These are phyloP conservation scores for Leccinum obscurum DNA, from an alignment of 768 basidiomycete species.

Conservation along the genomic window DNA sequence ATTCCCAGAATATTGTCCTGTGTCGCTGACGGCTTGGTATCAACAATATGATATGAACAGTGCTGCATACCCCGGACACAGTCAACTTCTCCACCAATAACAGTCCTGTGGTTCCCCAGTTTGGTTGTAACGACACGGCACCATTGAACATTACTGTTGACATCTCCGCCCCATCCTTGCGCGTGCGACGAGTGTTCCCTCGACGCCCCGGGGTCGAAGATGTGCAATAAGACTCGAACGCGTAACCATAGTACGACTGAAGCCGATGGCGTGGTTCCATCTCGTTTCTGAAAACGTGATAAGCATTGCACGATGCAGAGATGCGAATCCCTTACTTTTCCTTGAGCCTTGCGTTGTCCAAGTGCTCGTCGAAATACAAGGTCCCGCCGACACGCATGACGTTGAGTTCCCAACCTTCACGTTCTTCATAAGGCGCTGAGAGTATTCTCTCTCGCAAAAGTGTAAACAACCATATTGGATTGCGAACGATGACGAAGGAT, in stretches of 20 bases:
- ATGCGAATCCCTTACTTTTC: conserved; percentile 55
- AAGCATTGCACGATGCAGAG: background rate
- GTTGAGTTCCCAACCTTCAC: no score
- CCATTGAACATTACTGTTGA: conserved; percentile 90
- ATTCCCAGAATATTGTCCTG: conserved; percentile 60
- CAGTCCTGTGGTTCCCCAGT: conserved; percentile 64
- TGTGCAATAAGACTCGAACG: conserved; percentile 90
- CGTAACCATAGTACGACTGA: conserved; percentile 81
- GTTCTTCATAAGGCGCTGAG: no score
- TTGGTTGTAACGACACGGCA: conserved; percentile 88
- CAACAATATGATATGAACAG: background rate
- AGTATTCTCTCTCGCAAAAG: no score
- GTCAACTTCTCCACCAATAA: conserved; percentile 91
- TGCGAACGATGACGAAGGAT: no score
- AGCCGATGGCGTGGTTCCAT: conserved; percentile 62
- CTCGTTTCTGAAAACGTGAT: conserved; percentile 49
- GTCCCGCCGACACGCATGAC: conserved; percentile 67
- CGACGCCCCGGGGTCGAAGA: conserved; percentile 30
- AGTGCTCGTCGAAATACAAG: conserved; percentile 74
- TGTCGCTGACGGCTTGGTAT: background rate
- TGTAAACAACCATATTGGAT: no score
- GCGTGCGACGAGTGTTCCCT: conserved; percentile 28
- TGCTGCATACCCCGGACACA: conserved; percentile 67
- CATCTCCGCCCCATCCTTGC: conserved; percentile 73
- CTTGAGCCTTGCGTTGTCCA: conserved; percentile 53